Evolutionary conservation across 176 grass and related monocot species (phyloP).

Genomic region (Phragmites australis): DNA sequence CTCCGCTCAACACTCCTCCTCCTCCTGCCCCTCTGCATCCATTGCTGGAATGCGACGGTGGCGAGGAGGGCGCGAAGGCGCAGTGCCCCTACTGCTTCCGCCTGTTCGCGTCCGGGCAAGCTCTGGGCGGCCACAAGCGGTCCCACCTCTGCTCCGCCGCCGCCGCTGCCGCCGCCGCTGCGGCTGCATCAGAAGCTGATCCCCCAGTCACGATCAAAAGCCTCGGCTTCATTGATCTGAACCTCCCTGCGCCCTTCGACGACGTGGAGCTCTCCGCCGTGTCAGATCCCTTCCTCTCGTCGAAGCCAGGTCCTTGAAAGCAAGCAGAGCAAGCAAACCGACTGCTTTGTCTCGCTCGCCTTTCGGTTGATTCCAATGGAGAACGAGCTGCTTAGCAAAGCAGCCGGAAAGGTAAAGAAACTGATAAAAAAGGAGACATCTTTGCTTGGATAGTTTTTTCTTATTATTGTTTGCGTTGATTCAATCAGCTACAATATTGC

Average conservation of each 20-base stretch:
- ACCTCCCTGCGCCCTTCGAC: slow-evolving; percentile 49
- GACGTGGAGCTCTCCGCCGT: slow-evolving; percentile 60
- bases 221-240: slow-evolving; percentile 60
- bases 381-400: slow-evolving; percentile 33
- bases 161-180: not conserved
- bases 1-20: not conserved
- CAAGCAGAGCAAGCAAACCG: slow-evolving; percentile 44
- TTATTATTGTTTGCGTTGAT: slow-evolving; percentile 33
- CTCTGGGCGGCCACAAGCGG: slow-evolving; percentile 79
- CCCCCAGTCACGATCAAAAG: slow-evolving; percentile 18
- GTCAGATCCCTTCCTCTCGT: slow-evolving; percentile 50
- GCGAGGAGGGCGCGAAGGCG: slow-evolving; percentile 16
- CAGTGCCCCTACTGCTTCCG: slow-evolving; percentile 61
- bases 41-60: slow-evolving; percentile 42
- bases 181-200: slow-evolving; percentile 9
- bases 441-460: slow-evolving; percentile 38
- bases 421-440: not conserved
- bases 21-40: slow-evolving; percentile 30
- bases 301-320: slow-evolving; percentile 45
- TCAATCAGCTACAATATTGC: slow-evolving; percentile 30
- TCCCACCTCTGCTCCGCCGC: slow-evolving; percentile 46
- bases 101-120: slow-evolving; percentile 69
- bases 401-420: slow-evolving; percentile 39
- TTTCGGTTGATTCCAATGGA: slow-evolving; percentile 31
- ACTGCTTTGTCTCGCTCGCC: slow-evolving; percentile 7